Conservation (phyloP, 148 eudicot species). For the Rhododendron molle region DNA sequence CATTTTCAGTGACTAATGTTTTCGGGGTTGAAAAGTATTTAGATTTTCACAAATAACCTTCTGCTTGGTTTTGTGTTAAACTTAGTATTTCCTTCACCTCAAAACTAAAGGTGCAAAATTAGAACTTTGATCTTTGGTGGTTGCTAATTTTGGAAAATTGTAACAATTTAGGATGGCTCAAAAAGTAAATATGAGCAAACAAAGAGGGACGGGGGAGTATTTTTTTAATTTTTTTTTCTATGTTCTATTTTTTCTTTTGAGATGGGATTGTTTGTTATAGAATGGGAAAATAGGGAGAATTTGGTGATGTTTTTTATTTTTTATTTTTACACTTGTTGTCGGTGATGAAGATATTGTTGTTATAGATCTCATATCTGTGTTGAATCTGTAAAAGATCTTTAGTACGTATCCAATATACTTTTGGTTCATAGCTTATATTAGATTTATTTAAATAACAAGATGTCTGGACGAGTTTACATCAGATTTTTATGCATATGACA, state of each 20-base stretch:
- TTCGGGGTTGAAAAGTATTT: neutral
- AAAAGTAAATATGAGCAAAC: neutral
- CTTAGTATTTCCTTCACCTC: neutral
- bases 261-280: conserved; percentile 8
- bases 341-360: conserved; percentile 7
- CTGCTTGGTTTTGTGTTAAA: too few species aligned
- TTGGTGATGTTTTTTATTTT: neutral
- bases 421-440: neutral
- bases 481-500: neutral
- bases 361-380: neutral
- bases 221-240: neutral
- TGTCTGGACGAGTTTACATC: too few species aligned
- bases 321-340: neutral
- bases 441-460: neutral
- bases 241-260: neutral
- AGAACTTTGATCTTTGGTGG: neutral
- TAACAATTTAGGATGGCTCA: neutral
- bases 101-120: too few species aligned
- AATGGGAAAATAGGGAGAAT: neutral
- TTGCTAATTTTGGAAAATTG: neutral
- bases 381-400: conserved; percentile 1
- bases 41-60: too few species aligned
- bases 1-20: neutral
- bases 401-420: neutral
- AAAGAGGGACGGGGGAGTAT: neutral